phyloP scores from a whole-genome alignment of 75 land plant genomes.

The Chamaecyparis obtusa region DNA sequence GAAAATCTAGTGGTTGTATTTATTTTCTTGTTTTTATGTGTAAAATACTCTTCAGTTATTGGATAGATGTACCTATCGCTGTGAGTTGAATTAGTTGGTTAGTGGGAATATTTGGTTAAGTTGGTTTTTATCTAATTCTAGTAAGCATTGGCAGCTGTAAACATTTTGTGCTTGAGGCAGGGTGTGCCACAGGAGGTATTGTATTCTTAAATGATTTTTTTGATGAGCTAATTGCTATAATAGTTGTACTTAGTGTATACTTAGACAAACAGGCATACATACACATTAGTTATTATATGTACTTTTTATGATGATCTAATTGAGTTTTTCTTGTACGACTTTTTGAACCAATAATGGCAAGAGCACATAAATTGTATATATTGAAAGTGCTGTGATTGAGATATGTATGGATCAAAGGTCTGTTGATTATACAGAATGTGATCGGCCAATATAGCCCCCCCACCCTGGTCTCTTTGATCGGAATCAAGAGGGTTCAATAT shows the following conservation, averaged over 20 bases:
- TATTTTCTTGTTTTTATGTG: too few relatives aligned
- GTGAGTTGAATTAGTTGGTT: not conserved
- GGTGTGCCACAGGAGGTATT: not conserved
- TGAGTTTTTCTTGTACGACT: not conserved
- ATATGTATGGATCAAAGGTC: not conserved
- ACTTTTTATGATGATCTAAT: not conserved
- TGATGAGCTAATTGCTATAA: not conserved
- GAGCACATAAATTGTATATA: not conserved
- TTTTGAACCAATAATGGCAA: not conserved
- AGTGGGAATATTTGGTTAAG: not conserved
- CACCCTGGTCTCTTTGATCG: too few relatives aligned
- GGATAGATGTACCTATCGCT: not conserved
- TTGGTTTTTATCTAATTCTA: not conserved
- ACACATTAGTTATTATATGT: not conserved
- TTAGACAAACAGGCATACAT: not conserved
- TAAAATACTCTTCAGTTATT: too few relatives aligned
- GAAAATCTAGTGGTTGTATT: too few relatives aligned
- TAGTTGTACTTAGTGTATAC: not conserved
- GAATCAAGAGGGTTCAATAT: too few relatives aligned
- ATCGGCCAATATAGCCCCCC: too few relatives aligned
- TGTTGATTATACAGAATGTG: not conserved
- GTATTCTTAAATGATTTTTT: not conserved
- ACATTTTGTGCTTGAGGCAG: not conserved
- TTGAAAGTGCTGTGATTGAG: not conserved
- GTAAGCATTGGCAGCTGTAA: not conserved